Percentiles rank a stretch among this genome's conserved stretches.
Conservation (phyloP, 495 filamentous ascomycete species). For the Aspergillus taichungensis region DNA sequence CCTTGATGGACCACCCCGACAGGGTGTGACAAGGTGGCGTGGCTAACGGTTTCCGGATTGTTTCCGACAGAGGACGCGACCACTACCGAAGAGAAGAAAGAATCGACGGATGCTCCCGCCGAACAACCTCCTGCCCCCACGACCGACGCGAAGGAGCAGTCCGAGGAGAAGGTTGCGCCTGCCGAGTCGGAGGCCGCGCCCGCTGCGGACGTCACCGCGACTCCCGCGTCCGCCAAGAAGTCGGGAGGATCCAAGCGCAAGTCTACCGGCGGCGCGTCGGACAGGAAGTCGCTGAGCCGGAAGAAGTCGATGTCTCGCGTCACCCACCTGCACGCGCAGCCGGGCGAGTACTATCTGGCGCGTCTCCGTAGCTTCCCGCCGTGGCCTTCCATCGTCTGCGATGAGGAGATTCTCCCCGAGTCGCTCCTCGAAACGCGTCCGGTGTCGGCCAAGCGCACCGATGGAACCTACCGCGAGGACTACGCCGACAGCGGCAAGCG, state of each 20-base stretch:
- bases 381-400: conserved; percentile 85
- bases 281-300: conserved; percentile 65
- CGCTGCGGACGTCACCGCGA: conserved; percentile 34
- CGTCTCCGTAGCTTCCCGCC: conserved; percentile 82
- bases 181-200: conserved; percentile 18
- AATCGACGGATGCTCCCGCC: conserved; percentile 14
- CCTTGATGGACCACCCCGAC: background rate
- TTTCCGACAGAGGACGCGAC: conserved; percentile 14
- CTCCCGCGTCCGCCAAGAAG: conserved; percentile 39
- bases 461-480: conserved; percentile 77
- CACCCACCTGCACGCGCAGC: conserved; percentile 65
- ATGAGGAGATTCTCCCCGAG: conserved; percentile 81
- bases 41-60: conserved; percentile 14
- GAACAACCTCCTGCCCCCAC: conserved; percentile 23
- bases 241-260: conserved; percentile 47
- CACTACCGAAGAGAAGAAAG: conserved; percentile 24
- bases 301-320: conserved; percentile 70
- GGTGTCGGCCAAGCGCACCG: conserved; percentile 66
- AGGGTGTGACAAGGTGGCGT: conserved; percentile 1
- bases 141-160: conserved; percentile 26
- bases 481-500: conserved; percentile 78
- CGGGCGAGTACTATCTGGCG: conserved; percentile 79
- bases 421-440: conserved; percentile 63
- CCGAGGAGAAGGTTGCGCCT: conserved; percentile 16
- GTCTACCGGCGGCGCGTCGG: conserved; percentile 55